Evolutionary conservation across 176 grass and related monocot genomes (phyloP).

Genomic region (Secale cereale): DNA sequence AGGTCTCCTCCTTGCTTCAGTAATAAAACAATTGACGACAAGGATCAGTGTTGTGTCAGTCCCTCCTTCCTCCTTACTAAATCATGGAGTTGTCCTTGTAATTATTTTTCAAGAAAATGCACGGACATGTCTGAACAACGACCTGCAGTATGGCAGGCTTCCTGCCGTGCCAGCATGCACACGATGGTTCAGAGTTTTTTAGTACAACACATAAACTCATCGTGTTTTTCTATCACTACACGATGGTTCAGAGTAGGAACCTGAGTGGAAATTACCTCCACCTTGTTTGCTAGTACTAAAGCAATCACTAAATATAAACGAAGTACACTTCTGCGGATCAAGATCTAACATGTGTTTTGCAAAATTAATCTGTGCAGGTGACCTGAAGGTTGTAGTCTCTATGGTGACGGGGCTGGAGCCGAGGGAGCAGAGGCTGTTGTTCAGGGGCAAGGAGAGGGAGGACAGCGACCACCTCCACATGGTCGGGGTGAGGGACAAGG

Average conservation of each 20-base stretch:
- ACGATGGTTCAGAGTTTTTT: background rate
- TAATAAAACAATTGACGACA: background rate
- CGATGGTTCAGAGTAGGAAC: constrained; percentile 10
- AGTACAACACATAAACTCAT: too few relatives aligned
- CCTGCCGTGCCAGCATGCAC: constrained; percentile 1
- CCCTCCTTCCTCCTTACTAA: background rate
- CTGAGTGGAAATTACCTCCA: constrained; percentile 15
- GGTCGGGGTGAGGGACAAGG: constrained; percentile 80
- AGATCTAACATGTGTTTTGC: background rate
- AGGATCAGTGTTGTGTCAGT: background rate
- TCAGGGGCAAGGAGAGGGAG: constrained; percentile 94
- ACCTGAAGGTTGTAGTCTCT: constrained; percentile 67
- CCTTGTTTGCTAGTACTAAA: background rate
- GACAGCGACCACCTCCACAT: constrained; percentile 84
- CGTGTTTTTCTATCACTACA: background rate
- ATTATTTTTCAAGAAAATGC: constrained; percentile 6
- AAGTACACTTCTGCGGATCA: background rate
- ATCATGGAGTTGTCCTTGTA: background rate
- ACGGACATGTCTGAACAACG: constrained; percentile 22
- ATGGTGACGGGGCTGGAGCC: constrained; percentile 73
- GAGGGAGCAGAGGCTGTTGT: constrained; percentile 80
- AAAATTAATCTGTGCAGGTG: constrained; percentile 36
- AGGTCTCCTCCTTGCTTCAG: constrained; percentile 8
- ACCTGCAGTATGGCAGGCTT: background rate
- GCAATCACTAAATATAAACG: background rate